These are phyloP conservation scores for Hortiboletus flavorubellus DNA, from an alignment of 768 basidiomycete species.

Conservation along the genomic window DNA sequence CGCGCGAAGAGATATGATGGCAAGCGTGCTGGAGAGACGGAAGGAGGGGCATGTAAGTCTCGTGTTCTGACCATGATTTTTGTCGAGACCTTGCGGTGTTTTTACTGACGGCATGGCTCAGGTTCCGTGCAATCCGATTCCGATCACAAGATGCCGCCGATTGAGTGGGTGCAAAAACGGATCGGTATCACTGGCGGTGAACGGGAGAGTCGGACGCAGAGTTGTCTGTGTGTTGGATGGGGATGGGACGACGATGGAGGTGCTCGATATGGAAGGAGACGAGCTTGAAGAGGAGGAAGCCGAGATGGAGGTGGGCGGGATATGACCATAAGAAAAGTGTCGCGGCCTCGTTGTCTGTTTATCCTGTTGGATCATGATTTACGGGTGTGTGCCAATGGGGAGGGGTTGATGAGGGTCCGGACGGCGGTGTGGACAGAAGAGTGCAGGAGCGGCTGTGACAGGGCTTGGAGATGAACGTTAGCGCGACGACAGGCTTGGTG, in stretches of 20 bases:
- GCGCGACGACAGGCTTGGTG: constrained; percentile 9
- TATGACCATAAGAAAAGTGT: constrained; percentile 18
- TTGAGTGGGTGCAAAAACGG: constrained; percentile 52
- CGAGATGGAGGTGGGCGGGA: constrained; percentile 26
- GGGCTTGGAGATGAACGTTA: constrained; percentile 13
- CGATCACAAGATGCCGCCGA: constrained; percentile 56
- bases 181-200: constrained; percentile 60
- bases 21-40: constrained; percentile 51
- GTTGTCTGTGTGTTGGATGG: constrained; percentile 73
- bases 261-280: constrained; percentile 75
- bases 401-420: constrained; percentile 38
- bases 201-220: constrained; percentile 69
- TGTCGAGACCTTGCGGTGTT: constrained; percentile 33
- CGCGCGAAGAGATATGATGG: constrained; percentile 66
- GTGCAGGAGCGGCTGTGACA: constrained; percentile 16
- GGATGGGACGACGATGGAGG: constrained; percentile 61
- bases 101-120: constrained; percentile 36
- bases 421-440: constrained; percentile 41
- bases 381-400: constrained; percentile 23
- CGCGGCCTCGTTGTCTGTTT: constrained; percentile 28
- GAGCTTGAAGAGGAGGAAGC: constrained; percentile 38
- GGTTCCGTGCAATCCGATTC: constrained; percentile 47
- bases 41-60: constrained; percentile 61
- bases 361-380: constrained; percentile 18
- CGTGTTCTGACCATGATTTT: constrained; percentile 28